Evolutionary conservation across 352 stramenopile species (phyloP), one percentile per base, ranked within the genome.

Genomic region (Globisporangium yorkense): DNA sequence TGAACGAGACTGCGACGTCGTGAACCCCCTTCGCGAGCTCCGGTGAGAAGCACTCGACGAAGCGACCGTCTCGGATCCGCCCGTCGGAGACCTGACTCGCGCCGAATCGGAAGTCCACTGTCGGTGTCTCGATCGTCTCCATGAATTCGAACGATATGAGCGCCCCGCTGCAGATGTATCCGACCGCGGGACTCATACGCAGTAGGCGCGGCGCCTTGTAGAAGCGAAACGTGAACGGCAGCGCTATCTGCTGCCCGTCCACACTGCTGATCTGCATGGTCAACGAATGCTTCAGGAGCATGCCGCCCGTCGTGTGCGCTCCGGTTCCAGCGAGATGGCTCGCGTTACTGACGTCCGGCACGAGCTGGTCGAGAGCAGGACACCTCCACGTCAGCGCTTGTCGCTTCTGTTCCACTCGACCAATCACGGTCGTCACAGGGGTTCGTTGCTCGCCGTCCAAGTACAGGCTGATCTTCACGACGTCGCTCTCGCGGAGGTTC

Each of bases 71-170:
- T 15, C 66, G 68, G 20, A 82, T 63, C 24, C 73, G 57, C 0
- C 72, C 75, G n/a, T 40, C 59, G 15, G 56, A 77, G 24, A 57
- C 61, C 27, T 70, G 59, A 40, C 57, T 73, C 0, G 58, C 56
- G 3, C 76, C 78, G 53, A 90, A 90, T 6, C 78, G 72, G 41
- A 90, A 84, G 48, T 87, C 69, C 2, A 90, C 72, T 0, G 67
- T 88, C 5, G 74, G 62, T 2, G 76, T 86, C 37, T 77, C 74
- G 37, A 90, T 85, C 0, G 54, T 27, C 53, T 84, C 74, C 1
- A 63, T 59, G 53, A 88, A 90, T 51, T 88, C 72, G 35, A 90
- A 90, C 20, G 72, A 84, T 10, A 90, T 61, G 16, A 88, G 43
- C 1, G 77, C 84, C 5, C 78, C 78, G 27, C 74, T 80, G 51